Base-by-base conservation (phyloP, 331 rosid genomes). In the Erythrophleum ivorense region DNA sequence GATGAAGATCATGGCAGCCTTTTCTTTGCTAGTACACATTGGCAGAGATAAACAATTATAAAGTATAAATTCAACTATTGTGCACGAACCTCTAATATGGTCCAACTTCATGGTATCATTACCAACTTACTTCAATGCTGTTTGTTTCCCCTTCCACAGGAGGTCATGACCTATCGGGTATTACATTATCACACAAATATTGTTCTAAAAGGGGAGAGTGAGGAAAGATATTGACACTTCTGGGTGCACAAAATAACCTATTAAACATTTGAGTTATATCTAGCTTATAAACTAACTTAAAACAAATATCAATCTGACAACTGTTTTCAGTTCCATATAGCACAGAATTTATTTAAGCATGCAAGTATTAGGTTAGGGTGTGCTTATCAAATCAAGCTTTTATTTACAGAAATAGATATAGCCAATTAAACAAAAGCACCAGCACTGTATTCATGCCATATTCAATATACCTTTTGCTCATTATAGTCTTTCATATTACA, bases 391-490 rank as follows among this genome's bases (percentile, higher is more conserved):
- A 67, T 19, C 14, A 24, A 48, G 29, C 73, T 66, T 72, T 71
- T 31, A 49, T 43, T 63, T 52, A 40, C 29, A 60, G 78, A 69
- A 71, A 70, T 21, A 40, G 52, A 15, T 68, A 77, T 8, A 77
- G 52, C 57, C 55, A 33, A 71, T 66, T 16, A 57, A 74, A 69
- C 62, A 73, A 50, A 73, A 69, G 81, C 72, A 68, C 76, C 69
- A 52, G 58, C 73, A 63, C 15, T 34, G 16, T 36, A 31, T 59
- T 63, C 45, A 36, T 70, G 64, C 64, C 80, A 79, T 14, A 69
- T 79, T 82, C 82, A 63, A 62, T 71, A 18, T 38, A 74, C 45
- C 73, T 62, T 38, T 34, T 54, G 18, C 43, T 29, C 75, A 48
- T 59, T 66, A 16, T 41, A 68, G 38, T 73, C 11, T 46, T 68